phyloP scores from a whole-genome alignment of 306 rosid species.

The Citrullus mucosospermus region DNA sequence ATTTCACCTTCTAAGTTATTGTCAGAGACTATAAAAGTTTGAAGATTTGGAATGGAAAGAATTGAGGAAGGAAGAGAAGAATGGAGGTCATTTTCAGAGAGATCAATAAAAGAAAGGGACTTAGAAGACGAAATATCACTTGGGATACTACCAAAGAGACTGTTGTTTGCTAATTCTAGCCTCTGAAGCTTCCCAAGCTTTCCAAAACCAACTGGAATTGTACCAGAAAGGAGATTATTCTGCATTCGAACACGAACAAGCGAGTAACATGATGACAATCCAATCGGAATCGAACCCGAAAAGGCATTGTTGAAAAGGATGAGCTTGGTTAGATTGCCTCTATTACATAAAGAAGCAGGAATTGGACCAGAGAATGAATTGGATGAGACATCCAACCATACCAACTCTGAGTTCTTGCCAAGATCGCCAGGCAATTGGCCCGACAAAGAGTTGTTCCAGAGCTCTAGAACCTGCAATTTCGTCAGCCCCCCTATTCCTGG shows the following conservation, averaged over 20 bases:
- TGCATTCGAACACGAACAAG: conserved; percentile 84
- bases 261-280: conserved; percentile 48
- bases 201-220: conserved; percentile 70
- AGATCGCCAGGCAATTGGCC: conserved; percentile 67
- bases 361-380: conserved; percentile 65
- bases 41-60: conserved; percentile 68
- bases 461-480: conserved; percentile 53
- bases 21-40: conserved; percentile 55
- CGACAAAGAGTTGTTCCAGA: conserved; percentile 79
- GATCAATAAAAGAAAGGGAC: conserved; percentile 90
- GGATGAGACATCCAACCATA: conserved; percentile 87
- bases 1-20: conserved; percentile 65
- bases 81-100: conserved; percentile 54
- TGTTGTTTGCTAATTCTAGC: conserved; percentile 87
- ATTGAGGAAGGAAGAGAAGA: conserved; percentile 78
- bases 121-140: conserved; percentile 61
- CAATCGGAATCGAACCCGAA: conserved; percentile 58
- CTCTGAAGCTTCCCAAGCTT: conserved; percentile 77
- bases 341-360: conserved; percentile 60
- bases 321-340: conserved; percentile 84
- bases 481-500: conserved; percentile 47
- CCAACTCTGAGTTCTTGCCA: conserved; percentile 67
- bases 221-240: conserved; percentile 70
- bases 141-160: conserved; percentile 71
- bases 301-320: conserved; percentile 86